phyloP scores from a whole-genome alignment of 2,329 filamentous ascomycete genomes.

The Arachnomyces sp. region DNA sequence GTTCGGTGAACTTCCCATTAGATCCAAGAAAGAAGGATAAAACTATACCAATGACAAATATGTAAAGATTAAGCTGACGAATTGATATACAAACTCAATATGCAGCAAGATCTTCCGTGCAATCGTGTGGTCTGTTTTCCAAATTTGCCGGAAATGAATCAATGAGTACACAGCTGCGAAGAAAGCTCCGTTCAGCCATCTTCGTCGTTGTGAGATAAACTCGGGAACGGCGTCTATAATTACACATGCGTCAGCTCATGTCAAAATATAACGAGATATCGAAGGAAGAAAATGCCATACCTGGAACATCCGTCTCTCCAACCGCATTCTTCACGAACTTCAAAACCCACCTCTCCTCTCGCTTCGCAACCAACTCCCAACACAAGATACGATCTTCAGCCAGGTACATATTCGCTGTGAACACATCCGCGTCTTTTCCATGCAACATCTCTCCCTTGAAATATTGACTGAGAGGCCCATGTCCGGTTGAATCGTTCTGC shows the following conservation, averaged over 20 bases:
- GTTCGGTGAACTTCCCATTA: no score
- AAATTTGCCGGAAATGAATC: slow-evolving; percentile 89
- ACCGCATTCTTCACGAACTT: slow-evolving; percentile 97
- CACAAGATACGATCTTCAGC: slow-evolving; percentile 98
- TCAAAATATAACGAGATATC: background rate
- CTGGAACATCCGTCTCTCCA: slow-evolving; percentile 95
- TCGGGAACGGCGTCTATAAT: slow-evolving; percentile 78
- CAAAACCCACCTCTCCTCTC: slow-evolving; percentile 89
- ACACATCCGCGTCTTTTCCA: slow-evolving; percentile 91
- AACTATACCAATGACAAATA: slow-evolving; percentile 72
- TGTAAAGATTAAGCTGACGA: slow-evolving; percentile 86
- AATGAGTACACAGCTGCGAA: slow-evolving; percentile 97
- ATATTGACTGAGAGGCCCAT: slow-evolving; percentile 92
- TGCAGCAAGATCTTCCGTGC: slow-evolving; percentile 84
- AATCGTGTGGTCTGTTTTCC: slow-evolving; percentile 84
- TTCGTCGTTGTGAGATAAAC: slow-evolving; percentile 90
- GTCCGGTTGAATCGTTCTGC: slow-evolving; percentile 92
- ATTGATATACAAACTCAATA: slow-evolving; percentile 92
- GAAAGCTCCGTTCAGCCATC: slow-evolving; percentile 98
- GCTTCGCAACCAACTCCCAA: slow-evolving; percentile 94
- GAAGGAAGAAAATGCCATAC: slow-evolving; percentile 39
- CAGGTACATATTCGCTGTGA: slow-evolving; percentile 98
- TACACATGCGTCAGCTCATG: background rate
- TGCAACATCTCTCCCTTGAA: slow-evolving; percentile 98
- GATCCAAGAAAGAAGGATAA: background rate